Evolutionary conservation across 129 eudicot species (phyloP).

Genomic region (Artemisia argyi): DNA sequence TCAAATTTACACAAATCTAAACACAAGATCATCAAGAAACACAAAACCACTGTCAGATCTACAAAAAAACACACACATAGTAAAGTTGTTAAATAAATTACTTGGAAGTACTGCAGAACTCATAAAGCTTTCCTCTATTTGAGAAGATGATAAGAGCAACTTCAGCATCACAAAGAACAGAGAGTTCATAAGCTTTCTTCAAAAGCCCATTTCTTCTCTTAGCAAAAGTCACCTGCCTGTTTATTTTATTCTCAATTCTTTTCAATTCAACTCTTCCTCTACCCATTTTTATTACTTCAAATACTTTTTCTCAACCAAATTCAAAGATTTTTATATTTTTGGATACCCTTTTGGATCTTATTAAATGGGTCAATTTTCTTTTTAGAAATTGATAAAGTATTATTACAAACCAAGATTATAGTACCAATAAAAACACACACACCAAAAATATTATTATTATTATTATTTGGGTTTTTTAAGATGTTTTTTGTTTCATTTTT

Average conservation of each 20-base stretch:
- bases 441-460: conserved; percentile 1
- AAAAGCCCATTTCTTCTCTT: conserved; percentile 45
- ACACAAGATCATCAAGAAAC: conserved; percentile 21
- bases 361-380: background rate
- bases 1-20: background rate
- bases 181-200: conserved; percentile 81
- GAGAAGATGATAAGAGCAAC: conserved; percentile 90
- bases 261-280: conserved; percentile 56
- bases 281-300: conserved; percentile 36
- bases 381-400: background rate
- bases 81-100: conserved; percentile 24
- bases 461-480: conserved; percentile 28
- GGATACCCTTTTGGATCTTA: conserved; percentile 4
- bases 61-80: background rate
- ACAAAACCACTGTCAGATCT: conserved; percentile 31
- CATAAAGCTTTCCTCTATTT: conserved; percentile 52
- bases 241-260: conserved; percentile 53
- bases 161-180: conserved; percentile 91
- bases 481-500: conserved; percentile 26
- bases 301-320: background rate
- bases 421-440: conserved; percentile 5
- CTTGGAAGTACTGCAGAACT: conserved; percentile 79
- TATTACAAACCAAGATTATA: background rate
- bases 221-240: conserved; percentile 54
- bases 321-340: background rate